These are phyloP conservation scores for Ogataea dorogensis DNA, from an alignment of 805 yeast genomes.

Conservation along the genomic window DNA sequence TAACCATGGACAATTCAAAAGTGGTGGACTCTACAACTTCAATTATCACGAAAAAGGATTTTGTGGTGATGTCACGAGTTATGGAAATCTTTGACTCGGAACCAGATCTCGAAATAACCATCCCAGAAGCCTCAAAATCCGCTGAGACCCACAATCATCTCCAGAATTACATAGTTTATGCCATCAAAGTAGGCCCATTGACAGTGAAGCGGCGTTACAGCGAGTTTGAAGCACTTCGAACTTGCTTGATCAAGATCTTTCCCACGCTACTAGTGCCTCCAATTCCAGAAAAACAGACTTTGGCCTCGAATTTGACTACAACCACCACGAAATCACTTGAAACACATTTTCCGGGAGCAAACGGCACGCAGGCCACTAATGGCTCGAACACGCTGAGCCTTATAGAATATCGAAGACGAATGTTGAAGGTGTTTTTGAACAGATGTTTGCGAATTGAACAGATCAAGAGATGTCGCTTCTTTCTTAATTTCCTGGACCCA, in stretches of 20 bases:
- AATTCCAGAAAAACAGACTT: constrained; percentile 81
- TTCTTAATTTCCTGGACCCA: constrained; percentile 81
- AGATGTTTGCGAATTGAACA: constrained; percentile 61
- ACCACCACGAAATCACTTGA: constrained; percentile 31
- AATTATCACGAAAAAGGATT: constrained; percentile 22
- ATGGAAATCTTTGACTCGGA: constrained; percentile 22
- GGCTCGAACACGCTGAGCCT: constrained; percentile 18
- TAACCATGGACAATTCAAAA: constrained; percentile 11
- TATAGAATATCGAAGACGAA: constrained; percentile 65
- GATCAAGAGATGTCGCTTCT: constrained; percentile 58
- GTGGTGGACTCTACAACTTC: constrained; percentile 22
- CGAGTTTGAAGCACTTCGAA: constrained; percentile 84
- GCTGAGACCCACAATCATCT: constrained; percentile 61
- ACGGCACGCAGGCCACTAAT: constrained; percentile 2
- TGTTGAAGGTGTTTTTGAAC: constrained; percentile 74
- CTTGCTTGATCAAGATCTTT: constrained; percentile 63
- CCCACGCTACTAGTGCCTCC: constrained; percentile 90
- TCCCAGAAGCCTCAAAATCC: constrained; percentile 82
- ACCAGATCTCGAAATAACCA: constrained; percentile 30
- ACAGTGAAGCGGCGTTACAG: constrained; percentile 82
- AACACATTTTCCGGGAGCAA: constrained; percentile 5
- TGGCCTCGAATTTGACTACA: constrained; percentile 37
- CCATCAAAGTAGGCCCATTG: constrained; percentile 61
- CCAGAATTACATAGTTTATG: constrained; percentile 68
- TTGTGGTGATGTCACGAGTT: constrained; percentile 26